phyloP scores from a whole-genome alignment of 768 basidiomycete species.

The Podaxis sp. region DNA sequence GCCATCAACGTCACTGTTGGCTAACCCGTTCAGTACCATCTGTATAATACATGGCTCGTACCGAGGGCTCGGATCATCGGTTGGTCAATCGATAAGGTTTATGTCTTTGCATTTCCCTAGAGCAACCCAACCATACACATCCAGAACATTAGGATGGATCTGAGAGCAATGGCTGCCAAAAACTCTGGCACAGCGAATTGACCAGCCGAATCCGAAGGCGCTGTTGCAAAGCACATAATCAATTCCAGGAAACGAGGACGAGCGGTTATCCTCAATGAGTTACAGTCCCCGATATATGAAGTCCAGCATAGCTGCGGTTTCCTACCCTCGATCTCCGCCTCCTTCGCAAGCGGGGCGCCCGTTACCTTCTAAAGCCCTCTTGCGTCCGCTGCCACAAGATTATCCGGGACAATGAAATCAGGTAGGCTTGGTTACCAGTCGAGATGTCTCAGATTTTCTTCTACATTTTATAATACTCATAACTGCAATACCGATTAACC shows the following conservation, averaged over 20 bases:
- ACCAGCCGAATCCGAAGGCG: too few species aligned
- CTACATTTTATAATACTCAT: background rate
- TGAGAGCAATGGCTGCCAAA: too few species aligned
- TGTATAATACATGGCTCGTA: background rate
- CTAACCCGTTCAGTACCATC: background rate
- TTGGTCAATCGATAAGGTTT: background rate
- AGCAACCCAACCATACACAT: too few species aligned
- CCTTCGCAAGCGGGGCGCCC: background rate
- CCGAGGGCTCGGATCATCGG: background rate
- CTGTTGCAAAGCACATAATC: background rate
- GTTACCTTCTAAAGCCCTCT: background rate
- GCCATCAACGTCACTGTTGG: background rate
- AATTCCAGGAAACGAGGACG: background rate
- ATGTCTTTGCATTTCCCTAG: too few species aligned
- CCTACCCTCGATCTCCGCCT: background rate
- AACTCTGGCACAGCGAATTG: too few species aligned
- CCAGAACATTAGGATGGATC: too few species aligned
- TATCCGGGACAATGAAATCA: background rate
- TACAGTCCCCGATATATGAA: background rate
- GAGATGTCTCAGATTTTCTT: background rate
- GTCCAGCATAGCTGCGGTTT: background rate
- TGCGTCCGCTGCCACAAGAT: background rate
- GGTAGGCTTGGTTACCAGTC: slow-evolving; percentile 7
- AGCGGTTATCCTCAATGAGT: background rate
- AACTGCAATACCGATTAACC: background rate